These are phyloP conservation scores for Grosmannia huntii DNA, from an alignment of 2,329 filamentous ascomycete genomes.

Conservation along the genomic window DNA sequence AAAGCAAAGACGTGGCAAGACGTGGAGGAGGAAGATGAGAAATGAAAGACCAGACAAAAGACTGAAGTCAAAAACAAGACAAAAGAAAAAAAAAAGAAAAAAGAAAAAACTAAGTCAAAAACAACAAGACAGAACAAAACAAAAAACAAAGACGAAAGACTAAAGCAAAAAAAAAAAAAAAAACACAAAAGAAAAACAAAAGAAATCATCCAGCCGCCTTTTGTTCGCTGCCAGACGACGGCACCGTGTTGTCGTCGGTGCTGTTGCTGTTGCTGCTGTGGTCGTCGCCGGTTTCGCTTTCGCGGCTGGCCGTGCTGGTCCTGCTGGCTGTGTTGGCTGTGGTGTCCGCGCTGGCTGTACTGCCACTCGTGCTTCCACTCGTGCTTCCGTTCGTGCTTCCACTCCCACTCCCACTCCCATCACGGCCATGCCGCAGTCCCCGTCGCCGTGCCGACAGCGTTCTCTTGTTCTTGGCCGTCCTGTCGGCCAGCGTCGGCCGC, in stretches of 20 bases:
- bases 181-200: not conserved
- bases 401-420: not conserved
- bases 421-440: not conserved
- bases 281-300: no score
- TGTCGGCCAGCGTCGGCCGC: not conserved
- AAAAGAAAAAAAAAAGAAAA: not conserved
- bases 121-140: no score
- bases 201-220: no score
- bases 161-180: no score
- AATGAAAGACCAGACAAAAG: no score
- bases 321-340: not conserved
- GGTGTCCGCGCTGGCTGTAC: not conserved
- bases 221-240: no score
- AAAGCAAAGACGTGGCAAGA: no score
- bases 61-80: no score
- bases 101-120: no score
- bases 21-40: no score
- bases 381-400: not conserved
- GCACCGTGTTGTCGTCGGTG: conserved; percentile 9
- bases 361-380: no score
- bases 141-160: not conserved
- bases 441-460: not conserved
- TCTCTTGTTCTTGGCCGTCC: not conserved
- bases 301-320: not conserved
- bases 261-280: conserved; percentile 8